Base-by-base conservation (phyloP, 805 yeast genomes). In the Kurtzmaniella cleridarum region DNA sequence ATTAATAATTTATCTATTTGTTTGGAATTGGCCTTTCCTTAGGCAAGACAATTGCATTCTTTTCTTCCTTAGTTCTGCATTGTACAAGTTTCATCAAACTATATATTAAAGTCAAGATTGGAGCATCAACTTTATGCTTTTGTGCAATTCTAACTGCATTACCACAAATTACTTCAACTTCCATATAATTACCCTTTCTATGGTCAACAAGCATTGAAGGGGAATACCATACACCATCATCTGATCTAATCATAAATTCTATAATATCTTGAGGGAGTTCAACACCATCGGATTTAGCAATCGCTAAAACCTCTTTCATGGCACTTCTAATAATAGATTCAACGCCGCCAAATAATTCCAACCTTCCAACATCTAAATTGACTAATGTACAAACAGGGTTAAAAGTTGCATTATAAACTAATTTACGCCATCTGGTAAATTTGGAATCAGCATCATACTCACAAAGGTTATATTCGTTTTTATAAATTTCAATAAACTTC, bases 371-470 rank as follows among this genome's bases (percentile, higher is more conserved):
- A 35, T 59, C 67, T 28, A 50, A 42, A 31, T 52, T 49, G 16
- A 57, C 56, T 40, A 60, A 49, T 10, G 59, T 49, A 27, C 64
- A 59, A 10, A 54, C 36, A 11, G 60, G 40, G 42, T 55, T 55
- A 32, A 54, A 42, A 11, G 57, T 47, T 35, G 55, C 59, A 32
- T 55, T 55, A 40, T 55, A 55, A 4, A 55, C 49, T 39, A 55
- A 45, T 37, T 55, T 55, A 15, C 47, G 35, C 57, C 57, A 55
- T 31, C 60, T 36, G 17, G 54, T 48, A 55, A 55, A 66, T 54
- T 69, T 69, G 33, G 73, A 75, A 47, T 76, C 67, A 7, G 66
- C 64, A 39, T 62, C 69, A 41, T 66, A 66, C 5, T 34, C 48
- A 45, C 36, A 32, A n/a, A 16, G 28, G 18, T 32, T 38, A 8